Conservation (phyloP, 2,329 filamentous ascomycete species). For the Pleomassaria siparia region DNA sequence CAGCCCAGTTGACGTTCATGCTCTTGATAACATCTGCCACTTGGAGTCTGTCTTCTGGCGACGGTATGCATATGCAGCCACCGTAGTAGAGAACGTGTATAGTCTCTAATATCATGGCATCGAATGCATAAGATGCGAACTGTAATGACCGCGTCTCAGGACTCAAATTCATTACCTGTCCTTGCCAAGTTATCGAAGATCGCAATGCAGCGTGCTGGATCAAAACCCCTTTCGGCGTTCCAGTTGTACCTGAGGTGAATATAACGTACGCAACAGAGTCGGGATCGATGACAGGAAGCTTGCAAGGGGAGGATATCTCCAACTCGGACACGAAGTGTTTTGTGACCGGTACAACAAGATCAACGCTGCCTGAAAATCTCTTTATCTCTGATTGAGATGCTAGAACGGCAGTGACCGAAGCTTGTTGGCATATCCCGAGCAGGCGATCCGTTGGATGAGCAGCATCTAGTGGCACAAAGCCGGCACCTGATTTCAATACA, state of each 20-base stretch:
- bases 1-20: constrained; percentile 5
- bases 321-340: constrained; percentile 7
- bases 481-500: constrained; percentile 28
- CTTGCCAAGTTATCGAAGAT: constrained; percentile 10
- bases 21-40: constrained; percentile 52
- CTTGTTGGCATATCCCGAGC: constrained; percentile 10
- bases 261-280: constrained; percentile 57
- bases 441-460: constrained; percentile 11
- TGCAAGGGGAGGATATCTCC: constrained; percentile 29
- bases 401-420: constrained; percentile 14
- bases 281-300: constrained; percentile 18
- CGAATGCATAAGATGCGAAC: constrained; percentile 59
- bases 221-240: constrained; percentile 59
- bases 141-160: constrained; percentile 39
- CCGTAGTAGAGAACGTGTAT: constrained; percentile 59
- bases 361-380: constrained; percentile 32
- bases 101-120: constrained; percentile 57
- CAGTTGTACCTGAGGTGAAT: constrained; percentile 50
- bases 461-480: constrained; percentile 14
- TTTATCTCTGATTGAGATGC: constrained; percentile 6
- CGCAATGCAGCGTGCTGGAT: constrained; percentile 62
- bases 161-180: constrained; percentile 8
- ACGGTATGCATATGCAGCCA: constrained; percentile 61
- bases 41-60: constrained; percentile 52
- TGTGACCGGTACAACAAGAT: constrained; percentile 30